These are phyloP conservation scores for Polyrhizophydium stewartii DNA, from an alignment of 371 early-diverging fungal species.

Conservation along the genomic window DNA sequence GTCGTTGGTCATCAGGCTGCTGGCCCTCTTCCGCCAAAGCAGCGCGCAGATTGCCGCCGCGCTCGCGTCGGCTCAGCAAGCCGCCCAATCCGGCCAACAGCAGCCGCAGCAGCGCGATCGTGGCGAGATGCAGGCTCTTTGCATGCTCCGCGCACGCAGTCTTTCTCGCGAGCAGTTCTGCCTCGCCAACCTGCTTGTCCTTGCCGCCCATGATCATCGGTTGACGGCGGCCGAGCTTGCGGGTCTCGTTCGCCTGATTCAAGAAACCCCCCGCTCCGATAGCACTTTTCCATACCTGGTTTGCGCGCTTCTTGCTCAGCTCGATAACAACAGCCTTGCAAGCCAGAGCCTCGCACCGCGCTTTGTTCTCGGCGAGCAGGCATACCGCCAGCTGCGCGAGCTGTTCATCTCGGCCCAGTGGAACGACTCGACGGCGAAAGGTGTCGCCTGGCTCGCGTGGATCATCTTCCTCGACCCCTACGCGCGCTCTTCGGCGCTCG, in stretches of 20 bases:
- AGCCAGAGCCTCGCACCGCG: neutral
- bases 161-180: conserved; percentile 1
- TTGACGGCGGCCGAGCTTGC: neutral
- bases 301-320: neutral
- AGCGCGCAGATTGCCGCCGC: no score
- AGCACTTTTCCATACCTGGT: neutral
- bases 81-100: no score
- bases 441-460: conserved; percentile 2
- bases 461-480: neutral
- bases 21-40: no score
- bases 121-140: no score
- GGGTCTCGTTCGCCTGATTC: neutral
- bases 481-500: neutral
- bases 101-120: no score
- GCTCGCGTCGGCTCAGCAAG: no score
- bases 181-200: neutral
- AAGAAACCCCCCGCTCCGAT: neutral
- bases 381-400: neutral
- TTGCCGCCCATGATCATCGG: neutral
- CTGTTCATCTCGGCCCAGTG: neutral
- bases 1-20: no score
- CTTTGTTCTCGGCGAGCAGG: neutral
- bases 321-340: neutral
- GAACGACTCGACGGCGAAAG: neutral
- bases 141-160: no score